A percentile compares a stretch with the other conserved stretches of the same genome.
Conservation (phyloP, 805 yeast genomes). For the Starmerella kuoi region DNA sequence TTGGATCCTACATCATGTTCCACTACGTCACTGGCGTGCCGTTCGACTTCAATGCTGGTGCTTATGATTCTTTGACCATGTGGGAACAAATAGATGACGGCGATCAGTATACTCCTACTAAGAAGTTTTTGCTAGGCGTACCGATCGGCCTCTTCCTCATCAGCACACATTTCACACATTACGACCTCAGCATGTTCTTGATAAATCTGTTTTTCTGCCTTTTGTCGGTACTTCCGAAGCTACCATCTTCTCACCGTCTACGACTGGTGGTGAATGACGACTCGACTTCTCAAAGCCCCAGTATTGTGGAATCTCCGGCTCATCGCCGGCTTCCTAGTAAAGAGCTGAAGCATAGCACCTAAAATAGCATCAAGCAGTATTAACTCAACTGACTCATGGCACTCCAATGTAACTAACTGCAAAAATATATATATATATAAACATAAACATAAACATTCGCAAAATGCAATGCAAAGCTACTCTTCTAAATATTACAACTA, state of each 20-base stretch:
- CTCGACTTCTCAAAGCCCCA: constrained; percentile 10
- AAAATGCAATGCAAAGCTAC: too few species aligned
- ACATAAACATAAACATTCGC: not conserved
- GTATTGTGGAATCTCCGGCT: constrained; percentile 2
- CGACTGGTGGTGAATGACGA: constrained; percentile 26
- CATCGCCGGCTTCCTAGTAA: constrained; percentile 18
- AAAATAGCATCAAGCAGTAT: too few species aligned
- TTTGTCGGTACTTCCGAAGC: constrained; percentile 80
- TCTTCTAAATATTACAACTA: too few species aligned
- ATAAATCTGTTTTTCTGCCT: constrained; percentile 72
- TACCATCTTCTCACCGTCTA: constrained; percentile 42
- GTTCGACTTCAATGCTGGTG: constrained; percentile 88
- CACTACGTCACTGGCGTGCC: constrained; percentile 96
- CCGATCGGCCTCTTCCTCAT: constrained; percentile 78
- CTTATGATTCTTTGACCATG: constrained; percentile 90
- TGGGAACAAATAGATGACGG: constrained; percentile 98
- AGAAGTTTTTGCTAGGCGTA: constrained; percentile 83
- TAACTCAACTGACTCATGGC: too few species aligned
- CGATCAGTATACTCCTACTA: constrained; percentile 92
- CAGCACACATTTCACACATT: constrained; percentile 81
- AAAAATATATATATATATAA: not conserved
- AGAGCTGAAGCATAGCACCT: constrained; percentile 16
- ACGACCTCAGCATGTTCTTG: constrained; percentile 65
- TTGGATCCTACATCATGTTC: constrained; percentile 91
- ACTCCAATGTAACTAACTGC: not conserved